Evolutionary conservation across 2,329 filamentous ascomycete genomes (phyloP), one percentile per base, ranked within the genome.

Genomic region (Hirsutella thompsonii): DNA sequence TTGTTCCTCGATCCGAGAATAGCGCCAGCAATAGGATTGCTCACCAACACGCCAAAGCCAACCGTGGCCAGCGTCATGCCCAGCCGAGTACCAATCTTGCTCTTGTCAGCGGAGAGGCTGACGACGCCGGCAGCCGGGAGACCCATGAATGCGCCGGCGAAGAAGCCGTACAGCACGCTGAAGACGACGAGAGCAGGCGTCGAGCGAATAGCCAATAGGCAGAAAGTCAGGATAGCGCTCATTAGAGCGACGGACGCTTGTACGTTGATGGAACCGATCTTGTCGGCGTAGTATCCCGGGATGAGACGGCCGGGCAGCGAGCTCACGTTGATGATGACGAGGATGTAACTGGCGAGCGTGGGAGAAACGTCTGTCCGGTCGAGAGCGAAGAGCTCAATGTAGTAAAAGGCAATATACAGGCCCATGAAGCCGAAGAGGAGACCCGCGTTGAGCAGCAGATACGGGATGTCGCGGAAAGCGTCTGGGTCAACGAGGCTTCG

Each of bases 321-420:
- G 0, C 66, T 62, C 1, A 64, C 68, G 51, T 74, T 74, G 38
- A 73, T 60, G 37, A 74, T 66, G 2, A 70, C 56, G 4, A 74
- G 54, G 20, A 74, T 57, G 44, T 74, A 72, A 14, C 59, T 54
- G 2, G 60, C 61, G 5, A 69, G 48, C 19, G 51, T 51, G 26
- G 49, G 47, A 4, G 51, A 50, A 1, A 56, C 53, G 35, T 58
- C 44, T 1, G 60, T 56, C 5, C 47, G 47, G 5, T 55, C 48
- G n/a, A 62, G 49, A 2, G 67, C 63, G 37, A 66, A 72, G 1
- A 54, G 55, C 40, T 66, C 60, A 28, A 69, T 54, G 44, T 68
- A 71, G 51, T 66, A 71, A 39, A 66, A 61, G 1, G 63, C 64
- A 13, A 60, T 56, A 51, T 56, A 62, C 50, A 61, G 56, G 37